Percentiles rank a stretch among this genome's conserved stretches.
Evolutionary conservation across 805 yeast species (phyloP).

Genomic region (Suhomyces emberorum): DNA sequence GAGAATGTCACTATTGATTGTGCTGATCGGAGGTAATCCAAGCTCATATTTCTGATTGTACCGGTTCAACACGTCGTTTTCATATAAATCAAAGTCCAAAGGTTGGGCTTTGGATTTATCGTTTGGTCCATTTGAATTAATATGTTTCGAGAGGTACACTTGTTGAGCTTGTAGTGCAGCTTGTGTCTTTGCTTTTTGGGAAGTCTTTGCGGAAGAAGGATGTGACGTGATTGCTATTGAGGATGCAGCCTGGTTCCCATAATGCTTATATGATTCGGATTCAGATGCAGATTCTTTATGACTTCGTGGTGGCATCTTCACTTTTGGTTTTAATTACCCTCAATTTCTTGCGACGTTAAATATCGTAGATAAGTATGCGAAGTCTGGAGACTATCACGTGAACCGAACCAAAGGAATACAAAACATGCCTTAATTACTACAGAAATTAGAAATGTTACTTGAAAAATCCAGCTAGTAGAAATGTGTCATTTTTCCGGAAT

Average conservation of each 20-base stretch:
- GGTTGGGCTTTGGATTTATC: slow-evolving; percentile 53
- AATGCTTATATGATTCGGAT: slow-evolving; percentile 21
- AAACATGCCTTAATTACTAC: too few species aligned
- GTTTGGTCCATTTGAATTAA: slow-evolving; percentile 70
- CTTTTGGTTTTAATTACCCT: too few species aligned
- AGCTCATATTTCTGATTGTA: slow-evolving; percentile 63
- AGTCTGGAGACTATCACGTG: too few species aligned
- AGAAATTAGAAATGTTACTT: too few species aligned
- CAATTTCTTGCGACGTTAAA: too few species aligned
- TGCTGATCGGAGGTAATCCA: slow-evolving; percentile 55
- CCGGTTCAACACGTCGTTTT: slow-evolving; percentile 61
- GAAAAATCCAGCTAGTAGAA: too few species aligned
- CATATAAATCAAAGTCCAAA: slow-evolving; percentile 64
- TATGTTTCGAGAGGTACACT: slow-evolving; percentile 62
- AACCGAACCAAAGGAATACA: too few species aligned
- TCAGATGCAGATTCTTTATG: slow-evolving; percentile 39
- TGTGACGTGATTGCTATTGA: slow-evolving; percentile 4
- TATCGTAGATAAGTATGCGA: too few species aligned
- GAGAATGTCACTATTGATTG: slow-evolving; percentile 66
- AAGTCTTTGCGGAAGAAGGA: slow-evolving; percentile 32
- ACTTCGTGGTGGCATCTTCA: slow-evolving; percentile 7
- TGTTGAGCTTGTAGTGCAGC: slow-evolving; percentile 68
- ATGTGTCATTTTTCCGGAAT: too few species aligned
- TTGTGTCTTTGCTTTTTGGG: slow-evolving; percentile 58
- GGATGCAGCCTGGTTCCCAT: slow-evolving; percentile 6